Evolutionary conservation across 108 stramenopile genomes (phyloP).

Genomic region (Schizochytrium sp.): DNA sequence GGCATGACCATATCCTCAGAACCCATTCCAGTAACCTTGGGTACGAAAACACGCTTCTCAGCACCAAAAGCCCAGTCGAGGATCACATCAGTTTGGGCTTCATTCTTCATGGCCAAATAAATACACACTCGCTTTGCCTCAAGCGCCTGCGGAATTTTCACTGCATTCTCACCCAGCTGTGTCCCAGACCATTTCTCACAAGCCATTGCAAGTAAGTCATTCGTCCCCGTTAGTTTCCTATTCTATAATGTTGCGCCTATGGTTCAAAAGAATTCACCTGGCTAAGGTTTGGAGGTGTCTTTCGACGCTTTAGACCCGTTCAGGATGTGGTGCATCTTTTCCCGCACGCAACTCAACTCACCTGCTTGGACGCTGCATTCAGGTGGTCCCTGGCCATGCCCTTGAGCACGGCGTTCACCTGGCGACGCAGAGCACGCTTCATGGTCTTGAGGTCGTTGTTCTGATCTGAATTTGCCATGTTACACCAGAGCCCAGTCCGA

Average conservation of each 20-base stretch:
- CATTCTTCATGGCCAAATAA: slow-evolving; percentile 48
- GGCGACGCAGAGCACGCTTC: neutral
- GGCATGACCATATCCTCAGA: slow-evolving; percentile 61
- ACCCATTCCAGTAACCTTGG: slow-evolving; percentile 3
- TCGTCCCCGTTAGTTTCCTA: too few species aligned
- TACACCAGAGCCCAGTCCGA: too few species aligned
- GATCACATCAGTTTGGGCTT: neutral
- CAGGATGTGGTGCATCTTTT: too few species aligned
- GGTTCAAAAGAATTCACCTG: too few species aligned
- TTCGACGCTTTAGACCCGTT: too few species aligned
- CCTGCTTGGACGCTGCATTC: neutral
- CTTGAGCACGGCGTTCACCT: slow-evolving; percentile 4
- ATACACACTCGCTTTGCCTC: neutral
- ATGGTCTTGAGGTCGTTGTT: neutral
- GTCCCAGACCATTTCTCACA: neutral
- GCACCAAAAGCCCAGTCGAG: neutral
- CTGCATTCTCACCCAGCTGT: neutral
- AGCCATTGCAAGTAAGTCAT: too few species aligned
- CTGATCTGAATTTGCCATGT: too few species aligned
- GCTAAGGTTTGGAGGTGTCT: too few species aligned
- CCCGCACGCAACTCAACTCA: too few species aligned
- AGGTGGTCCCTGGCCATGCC: neutral
- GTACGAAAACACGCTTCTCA: slow-evolving; percentile 48
- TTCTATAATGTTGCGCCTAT: too few species aligned
- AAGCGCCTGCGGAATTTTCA: neutral